Conservation (phyloP, 495 filamentous ascomycete species). For the Cudoniella acicularis region DNA sequence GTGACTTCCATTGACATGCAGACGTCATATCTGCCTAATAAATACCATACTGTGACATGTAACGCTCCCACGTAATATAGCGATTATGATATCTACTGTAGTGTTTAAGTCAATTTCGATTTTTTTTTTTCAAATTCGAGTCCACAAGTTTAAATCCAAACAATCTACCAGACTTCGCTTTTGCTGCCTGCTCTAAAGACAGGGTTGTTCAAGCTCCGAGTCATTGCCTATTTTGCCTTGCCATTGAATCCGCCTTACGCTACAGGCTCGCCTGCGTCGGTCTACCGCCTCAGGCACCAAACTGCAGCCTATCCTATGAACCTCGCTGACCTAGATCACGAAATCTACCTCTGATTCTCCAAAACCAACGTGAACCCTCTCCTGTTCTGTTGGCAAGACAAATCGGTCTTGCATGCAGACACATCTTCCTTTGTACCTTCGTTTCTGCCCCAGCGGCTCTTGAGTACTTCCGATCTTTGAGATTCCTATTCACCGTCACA, state of each 20-base stretch:
- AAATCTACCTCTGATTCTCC: constrained; percentile 3
- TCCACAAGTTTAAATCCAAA: not conserved
- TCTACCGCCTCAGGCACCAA: constrained; percentile 9
- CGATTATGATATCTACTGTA: too few species aligned
- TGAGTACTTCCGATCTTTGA: not conserved
- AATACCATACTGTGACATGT: too few species aligned
- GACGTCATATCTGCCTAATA: too few species aligned
- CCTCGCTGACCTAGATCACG: constrained; percentile 15
- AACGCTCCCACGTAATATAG: too few species aligned
- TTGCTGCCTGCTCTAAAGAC: not conserved
- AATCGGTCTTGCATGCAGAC: constrained; percentile 7
- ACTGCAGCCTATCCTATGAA: not conserved
- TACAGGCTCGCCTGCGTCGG: too few species aligned
- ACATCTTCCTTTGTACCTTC: not conserved
- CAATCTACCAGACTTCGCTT: not conserved
- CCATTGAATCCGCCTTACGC: not conserved
- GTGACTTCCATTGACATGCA: too few species aligned
- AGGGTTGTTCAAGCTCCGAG: not conserved
- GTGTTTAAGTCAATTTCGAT: too few species aligned
- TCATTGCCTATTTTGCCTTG: not conserved
- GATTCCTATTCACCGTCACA: not conserved
- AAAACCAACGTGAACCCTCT: not conserved
- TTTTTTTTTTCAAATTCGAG: too few species aligned
- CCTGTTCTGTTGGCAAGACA: not conserved
- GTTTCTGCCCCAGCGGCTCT: not conserved